Percentiles rank a stretch among this genome's conserved stretches.
These are phyloP conservation scores for Ceratocystis destructans DNA, from an alignment of 2,329 filamentous ascomycete species.

Conservation along the genomic window DNA sequence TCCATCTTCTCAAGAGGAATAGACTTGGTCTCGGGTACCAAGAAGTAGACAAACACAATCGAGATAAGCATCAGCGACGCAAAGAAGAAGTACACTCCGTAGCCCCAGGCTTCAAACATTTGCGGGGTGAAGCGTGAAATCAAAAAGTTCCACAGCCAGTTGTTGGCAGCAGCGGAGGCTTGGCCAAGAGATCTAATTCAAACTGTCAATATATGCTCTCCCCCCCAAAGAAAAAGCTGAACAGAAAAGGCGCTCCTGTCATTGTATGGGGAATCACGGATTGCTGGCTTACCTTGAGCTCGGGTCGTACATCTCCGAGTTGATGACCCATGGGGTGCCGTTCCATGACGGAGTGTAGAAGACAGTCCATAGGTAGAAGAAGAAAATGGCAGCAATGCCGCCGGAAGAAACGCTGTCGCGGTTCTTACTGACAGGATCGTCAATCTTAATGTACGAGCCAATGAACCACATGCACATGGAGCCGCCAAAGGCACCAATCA, in stretches of 20 bases:
- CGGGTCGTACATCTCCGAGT: slow-evolving; percentile 42
- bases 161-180: slow-evolving; percentile 55
- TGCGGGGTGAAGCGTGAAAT: slow-evolving; percentile 53
- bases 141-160: slow-evolving; percentile 63
- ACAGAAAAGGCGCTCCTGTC: slow-evolving; percentile 37
- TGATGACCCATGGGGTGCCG: slow-evolving; percentile 59
- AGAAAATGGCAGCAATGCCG: slow-evolving; percentile 54
- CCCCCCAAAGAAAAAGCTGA: slow-evolving; percentile 38
- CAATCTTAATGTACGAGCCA: slow-evolving; percentile 27
- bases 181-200: slow-evolving; percentile 16
- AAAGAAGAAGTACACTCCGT: slow-evolving; percentile 52
- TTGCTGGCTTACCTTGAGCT: slow-evolving; percentile 33
- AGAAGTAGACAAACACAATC: slow-evolving; percentile 46
- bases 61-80: slow-evolving; percentile 47
- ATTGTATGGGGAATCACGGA: slow-evolving; percentile 30
- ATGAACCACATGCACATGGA: slow-evolving; percentile 57
- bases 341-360: slow-evolving; percentile 60
- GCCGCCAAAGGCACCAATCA: slow-evolving; percentile 55
- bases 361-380: slow-evolving; percentile 52
- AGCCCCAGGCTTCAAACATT: slow-evolving; percentile 46
- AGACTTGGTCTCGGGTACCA: slow-evolving; percentile 52
- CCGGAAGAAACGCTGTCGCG: slow-evolving; percentile 27
- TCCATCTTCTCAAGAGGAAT: slow-evolving; percentile 54
- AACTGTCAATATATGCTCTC: not conserved
- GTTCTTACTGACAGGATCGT: slow-evolving; percentile 40